Conservation (phyloP, 257 asterid species). For the Prunella vulgaris region DNA sequence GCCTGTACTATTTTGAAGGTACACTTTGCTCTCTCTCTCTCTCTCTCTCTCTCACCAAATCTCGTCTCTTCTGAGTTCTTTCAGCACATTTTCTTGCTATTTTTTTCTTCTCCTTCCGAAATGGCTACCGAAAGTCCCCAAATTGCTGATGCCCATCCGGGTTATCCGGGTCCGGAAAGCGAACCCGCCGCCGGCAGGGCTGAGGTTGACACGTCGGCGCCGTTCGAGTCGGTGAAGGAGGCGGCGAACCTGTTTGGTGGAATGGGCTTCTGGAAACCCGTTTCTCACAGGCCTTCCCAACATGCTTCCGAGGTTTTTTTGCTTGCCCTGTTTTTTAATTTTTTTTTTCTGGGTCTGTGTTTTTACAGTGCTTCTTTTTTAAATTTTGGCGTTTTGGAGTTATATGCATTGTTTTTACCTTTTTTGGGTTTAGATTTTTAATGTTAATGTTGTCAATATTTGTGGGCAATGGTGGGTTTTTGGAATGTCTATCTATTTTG, state of each 20-base stretch:
- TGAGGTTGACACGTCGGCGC: conserved; percentile 90
- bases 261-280: conserved; percentile 90
- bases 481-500: background rate
- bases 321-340: background rate
- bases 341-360: background rate
- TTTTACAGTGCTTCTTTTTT: background rate
- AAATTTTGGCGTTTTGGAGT: background rate
- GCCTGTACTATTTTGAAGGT: background rate
- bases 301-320: conserved; percentile 35
- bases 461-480: background rate
- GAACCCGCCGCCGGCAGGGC: conserved; percentile 31
- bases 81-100: conserved; percentile 5
- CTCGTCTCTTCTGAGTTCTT: background rate
- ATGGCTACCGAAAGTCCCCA: conserved; percentile 28
- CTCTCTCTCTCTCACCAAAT: background rate
- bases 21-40: background rate
- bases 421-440: background rate
- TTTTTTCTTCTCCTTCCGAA: background rate
- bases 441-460: background rate
- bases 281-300: conserved; percentile 34
- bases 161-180: conserved; percentile 1
- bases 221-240: conserved; percentile 92
- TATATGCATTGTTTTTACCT: background rate
- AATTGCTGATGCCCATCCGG: conserved; percentile 15
- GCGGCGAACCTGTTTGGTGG: conserved; percentile 89